Evolutionary conservation across 352 stramenopile genomes (phyloP).

Genomic region (Globisporangium megalacanthum): DNA sequence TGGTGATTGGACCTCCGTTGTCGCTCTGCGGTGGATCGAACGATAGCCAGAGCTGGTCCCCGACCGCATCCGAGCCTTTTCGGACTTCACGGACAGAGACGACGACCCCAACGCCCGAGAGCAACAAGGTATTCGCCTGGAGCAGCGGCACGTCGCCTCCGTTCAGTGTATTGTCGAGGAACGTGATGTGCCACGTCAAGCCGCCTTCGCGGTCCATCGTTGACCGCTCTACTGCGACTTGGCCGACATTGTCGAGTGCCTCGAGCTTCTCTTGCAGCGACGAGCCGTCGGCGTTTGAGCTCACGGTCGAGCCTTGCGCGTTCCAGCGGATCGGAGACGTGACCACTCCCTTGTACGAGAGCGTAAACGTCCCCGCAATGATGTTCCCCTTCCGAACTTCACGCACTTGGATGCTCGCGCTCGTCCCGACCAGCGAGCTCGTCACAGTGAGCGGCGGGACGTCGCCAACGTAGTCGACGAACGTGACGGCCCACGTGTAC

Average conservation of each 20-base stretch:
- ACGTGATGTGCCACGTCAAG: constrained; percentile 64
- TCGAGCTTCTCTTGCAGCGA: constrained; percentile 75
- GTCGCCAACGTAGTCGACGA: constrained; percentile 66
- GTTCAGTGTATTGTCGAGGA: constrained; percentile 67
- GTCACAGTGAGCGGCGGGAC: constrained; percentile 49
- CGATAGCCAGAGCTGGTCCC: constrained; percentile 69
- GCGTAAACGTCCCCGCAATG: constrained; percentile 54
- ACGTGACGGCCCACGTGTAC: constrained; percentile 75
- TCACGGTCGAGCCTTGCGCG: constrained; percentile 26
- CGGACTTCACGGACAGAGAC: constrained; percentile 39
- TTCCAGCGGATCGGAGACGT: constrained; percentile 45
- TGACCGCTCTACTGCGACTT: constrained; percentile 35
- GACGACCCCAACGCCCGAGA: constrained; percentile 41
- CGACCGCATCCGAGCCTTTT: constrained; percentile 68
- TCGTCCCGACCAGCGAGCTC: constrained; percentile 58
- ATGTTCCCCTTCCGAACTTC: constrained; percentile 72
- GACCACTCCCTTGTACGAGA: constrained; percentile 35
- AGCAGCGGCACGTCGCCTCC: constrained; percentile 53
- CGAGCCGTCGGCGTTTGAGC: constrained; percentile 39
- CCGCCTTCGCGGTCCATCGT: constrained; percentile 45
- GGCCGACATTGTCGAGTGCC: constrained; percentile 44
- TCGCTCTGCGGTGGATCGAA: constrained; percentile 60
- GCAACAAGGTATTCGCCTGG: constrained; percentile 17
- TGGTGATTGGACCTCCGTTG: constrained; percentile 59
- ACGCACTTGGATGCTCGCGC: constrained; percentile 42